These are phyloP conservation scores for Diaporthe caulivora DNA, from an alignment of 2,329 filamentous ascomycete species.

Conservation along the genomic window DNA sequence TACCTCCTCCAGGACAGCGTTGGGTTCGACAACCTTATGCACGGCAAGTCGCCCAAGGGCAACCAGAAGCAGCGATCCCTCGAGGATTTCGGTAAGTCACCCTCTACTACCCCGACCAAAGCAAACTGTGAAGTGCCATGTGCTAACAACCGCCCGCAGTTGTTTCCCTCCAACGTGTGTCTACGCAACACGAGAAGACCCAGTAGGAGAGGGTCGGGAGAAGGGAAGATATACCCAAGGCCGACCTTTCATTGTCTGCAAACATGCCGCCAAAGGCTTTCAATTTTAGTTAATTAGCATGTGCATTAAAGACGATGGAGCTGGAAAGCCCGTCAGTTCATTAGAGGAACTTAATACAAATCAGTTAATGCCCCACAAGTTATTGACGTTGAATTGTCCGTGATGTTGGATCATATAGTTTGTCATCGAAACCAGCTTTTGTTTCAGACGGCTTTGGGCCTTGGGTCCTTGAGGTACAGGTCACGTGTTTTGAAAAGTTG, in stretches of 20 bases:
- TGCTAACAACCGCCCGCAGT: slow-evolving; percentile 71
- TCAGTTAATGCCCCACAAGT: slow-evolving; percentile 37
- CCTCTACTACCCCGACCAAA: background rate
- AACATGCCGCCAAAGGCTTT: slow-evolving; percentile 37
- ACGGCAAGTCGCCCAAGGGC: slow-evolving; percentile 86
- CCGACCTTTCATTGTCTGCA: slow-evolving; percentile 36
- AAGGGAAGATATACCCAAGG: slow-evolving; percentile 37
- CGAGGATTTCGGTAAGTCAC: slow-evolving; percentile 86
- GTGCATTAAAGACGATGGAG: slow-evolving; percentile 40
- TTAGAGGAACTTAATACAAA: slow-evolving; percentile 43
- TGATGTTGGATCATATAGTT: background rate
- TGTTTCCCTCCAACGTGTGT: slow-evolving; percentile 89
- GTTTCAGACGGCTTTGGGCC: background rate
- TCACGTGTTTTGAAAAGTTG: background rate
- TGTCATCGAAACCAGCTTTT: background rate
- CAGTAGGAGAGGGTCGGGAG: slow-evolving; percentile 62
- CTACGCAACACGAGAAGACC: slow-evolving; percentile 91
- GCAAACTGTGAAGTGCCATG: background rate
- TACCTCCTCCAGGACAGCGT: slow-evolving; percentile 85
- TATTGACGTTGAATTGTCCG: background rate
- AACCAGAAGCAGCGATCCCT: slow-evolving; percentile 85
- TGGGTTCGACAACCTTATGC: slow-evolving; percentile 93
- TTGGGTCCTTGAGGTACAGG: background rate
- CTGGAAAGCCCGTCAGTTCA: slow-evolving; percentile 39
- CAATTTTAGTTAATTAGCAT: slow-evolving; percentile 39